These are phyloP conservation scores for Fusarium proliferatum DNA, from an alignment of 2,329 filamentous ascomycete species.

Conservation along the genomic window DNA sequence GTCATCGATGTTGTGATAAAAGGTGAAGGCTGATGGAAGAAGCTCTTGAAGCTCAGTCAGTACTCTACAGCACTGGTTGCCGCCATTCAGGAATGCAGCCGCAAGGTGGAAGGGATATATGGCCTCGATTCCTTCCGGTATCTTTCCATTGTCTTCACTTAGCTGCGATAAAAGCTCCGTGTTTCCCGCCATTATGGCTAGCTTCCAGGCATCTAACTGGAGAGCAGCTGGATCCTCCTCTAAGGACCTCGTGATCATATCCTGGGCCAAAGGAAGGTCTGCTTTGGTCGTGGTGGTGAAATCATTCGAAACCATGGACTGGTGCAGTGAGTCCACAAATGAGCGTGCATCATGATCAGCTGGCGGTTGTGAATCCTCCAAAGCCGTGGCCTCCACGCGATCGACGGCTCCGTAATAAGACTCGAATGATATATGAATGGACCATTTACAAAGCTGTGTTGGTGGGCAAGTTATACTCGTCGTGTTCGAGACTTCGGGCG, in stretches of 20 bases:
- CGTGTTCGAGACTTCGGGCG: not conserved
- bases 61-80: no score
- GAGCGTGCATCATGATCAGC: rapidly evolving
- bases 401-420: no score
- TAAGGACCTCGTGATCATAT: not conserved
- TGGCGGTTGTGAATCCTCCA: no score
- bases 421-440: not conserved
- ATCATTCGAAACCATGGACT: not conserved
- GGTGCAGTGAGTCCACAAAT: not conserved
- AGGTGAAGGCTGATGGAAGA: rapidly evolving
- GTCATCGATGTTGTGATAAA: rapidly evolving
- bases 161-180: rapidly evolving
- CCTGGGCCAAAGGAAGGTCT: not conserved
- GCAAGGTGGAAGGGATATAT: not conserved
- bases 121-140: no score
- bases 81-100: not conserved
- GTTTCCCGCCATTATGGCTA: not conserved
- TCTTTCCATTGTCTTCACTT: no score
- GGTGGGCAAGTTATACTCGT: not conserved
- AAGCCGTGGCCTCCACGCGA: no score
- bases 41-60: no score
- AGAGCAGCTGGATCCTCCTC: rapidly evolving
- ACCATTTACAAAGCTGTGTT: not conserved
- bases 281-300: not conserved
- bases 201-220: not conserved